phyloP scores from a whole-genome alignment of 768 basidiomycete species.

The Favolaschia claudopus region DNA sequence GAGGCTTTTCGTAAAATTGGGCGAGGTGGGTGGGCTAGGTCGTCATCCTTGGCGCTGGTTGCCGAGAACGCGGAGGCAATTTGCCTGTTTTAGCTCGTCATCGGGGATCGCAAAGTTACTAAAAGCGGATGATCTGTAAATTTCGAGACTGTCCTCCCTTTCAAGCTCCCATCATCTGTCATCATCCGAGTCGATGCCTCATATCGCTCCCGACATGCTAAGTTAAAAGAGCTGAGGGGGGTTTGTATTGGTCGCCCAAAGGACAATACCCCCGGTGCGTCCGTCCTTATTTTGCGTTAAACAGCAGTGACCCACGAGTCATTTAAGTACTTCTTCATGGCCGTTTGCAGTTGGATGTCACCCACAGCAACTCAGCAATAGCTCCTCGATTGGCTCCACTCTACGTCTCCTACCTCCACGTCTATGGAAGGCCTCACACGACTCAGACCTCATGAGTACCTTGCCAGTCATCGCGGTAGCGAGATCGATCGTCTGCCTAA shows the following conservation, averaged over 20 bases:
- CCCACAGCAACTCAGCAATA: constrained; percentile 8
- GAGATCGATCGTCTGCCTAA: constrained; percentile 39
- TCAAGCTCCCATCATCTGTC: constrained; percentile 12
- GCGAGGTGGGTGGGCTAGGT: neutral
- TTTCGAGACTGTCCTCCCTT: constrained; percentile 17
- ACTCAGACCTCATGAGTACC: constrained; percentile 3
- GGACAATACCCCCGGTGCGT: constrained; percentile 5
- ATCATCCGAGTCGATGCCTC: constrained; percentile 17
- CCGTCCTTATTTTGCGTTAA: neutral
- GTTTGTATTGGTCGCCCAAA: neutral
- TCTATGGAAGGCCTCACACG: constrained; percentile 2
- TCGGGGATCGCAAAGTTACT: neutral
- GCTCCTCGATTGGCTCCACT: constrained; percentile 10
- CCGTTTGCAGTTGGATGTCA: constrained; percentile 10
- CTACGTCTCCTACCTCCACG: constrained; percentile 3
- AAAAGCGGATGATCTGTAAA: neutral
- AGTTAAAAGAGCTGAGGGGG: constrained; percentile 10
- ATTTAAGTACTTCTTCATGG: neutral
- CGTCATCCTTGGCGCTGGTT: too few relatives aligned
- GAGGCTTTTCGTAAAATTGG: constrained; percentile 7
- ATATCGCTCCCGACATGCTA: too few relatives aligned
- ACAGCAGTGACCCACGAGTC: constrained; percentile 8
- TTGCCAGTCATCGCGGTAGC: constrained; percentile 2
- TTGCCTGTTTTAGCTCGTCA: constrained; percentile 12
- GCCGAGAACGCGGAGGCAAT: constrained; percentile 1